Evolutionary conservation across 176 grass and related monocot genomes (phyloP).

Genomic region (Guadua angustifolia): DNA sequence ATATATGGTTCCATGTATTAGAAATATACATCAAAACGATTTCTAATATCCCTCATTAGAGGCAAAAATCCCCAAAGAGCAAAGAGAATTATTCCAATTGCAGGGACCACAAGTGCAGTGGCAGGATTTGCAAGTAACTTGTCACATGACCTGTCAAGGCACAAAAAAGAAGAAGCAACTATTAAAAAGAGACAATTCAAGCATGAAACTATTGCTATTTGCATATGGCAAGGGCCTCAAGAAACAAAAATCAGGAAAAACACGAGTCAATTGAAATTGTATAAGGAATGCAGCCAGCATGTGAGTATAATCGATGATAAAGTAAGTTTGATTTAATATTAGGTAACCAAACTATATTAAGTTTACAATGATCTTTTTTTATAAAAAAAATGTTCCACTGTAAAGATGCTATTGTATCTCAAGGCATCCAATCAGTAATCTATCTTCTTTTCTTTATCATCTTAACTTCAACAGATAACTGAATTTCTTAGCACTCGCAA

Average conservation of each 20-base stretch:
- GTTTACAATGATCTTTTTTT: background rate
- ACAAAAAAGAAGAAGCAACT: constrained; percentile 32
- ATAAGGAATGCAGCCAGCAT: background rate
- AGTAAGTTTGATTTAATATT: background rate
- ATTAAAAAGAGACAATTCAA: constrained; percentile 34
- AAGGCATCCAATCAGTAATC: constrained; percentile 28
- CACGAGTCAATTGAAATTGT: constrained; percentile 1
- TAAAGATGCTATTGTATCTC: background rate
- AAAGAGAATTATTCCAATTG: constrained; percentile 87
- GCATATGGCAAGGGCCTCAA: constrained; percentile 10
- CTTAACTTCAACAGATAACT: constrained; percentile 5
- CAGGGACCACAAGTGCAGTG: constrained; percentile 70
- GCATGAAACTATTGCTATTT: constrained; percentile 14
- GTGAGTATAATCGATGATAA: constrained; percentile 27
- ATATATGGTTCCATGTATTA: constrained; percentile 19
- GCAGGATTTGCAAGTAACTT: constrained; percentile 60
- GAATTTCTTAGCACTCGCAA: background rate
- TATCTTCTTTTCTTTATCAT: constrained; percentile 25
- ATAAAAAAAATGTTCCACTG: background rate
- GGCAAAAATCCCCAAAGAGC: constrained; percentile 82
- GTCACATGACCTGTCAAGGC: constrained; percentile 68
- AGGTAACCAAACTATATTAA: constrained; percentile 26
- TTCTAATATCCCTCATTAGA: constrained; percentile 72
- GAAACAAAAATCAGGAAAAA: background rate
- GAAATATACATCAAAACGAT: constrained; percentile 76